Base-by-base conservation (phyloP, 2,329 filamentous ascomycete genomes). In the Zymoseptoria passerinii region DNA sequence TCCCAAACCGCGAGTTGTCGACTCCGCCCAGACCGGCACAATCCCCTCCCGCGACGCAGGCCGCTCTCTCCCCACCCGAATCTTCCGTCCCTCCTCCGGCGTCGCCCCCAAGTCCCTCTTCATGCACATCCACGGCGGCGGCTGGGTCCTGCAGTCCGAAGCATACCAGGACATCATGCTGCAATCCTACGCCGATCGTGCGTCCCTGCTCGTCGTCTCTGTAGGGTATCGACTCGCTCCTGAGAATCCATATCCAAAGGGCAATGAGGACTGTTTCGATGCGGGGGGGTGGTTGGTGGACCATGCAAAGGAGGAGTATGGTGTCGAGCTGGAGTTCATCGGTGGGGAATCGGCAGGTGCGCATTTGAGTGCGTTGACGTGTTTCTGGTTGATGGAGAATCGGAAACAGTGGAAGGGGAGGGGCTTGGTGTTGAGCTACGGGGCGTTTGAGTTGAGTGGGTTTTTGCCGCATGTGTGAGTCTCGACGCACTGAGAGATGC, bases 161-260 rank as follows among this genome's bases (percentile, higher is more conserved):
- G 60, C 64, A 51, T 72, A 73, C 56, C 77, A 80, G 61, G 80
- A 82, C 64, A 59, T 69, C 0, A 73, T 77, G 35, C 71, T 84
- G 9, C 75, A 79, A 55, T 73, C 73, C 61, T 77, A 80, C 68
- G 80, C 81, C 52, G 75, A 83, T 61, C 68, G 71, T 28, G 76
- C 73, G 52, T 71, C 78, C 44, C 58, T 83, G 2, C 77, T 77
- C 0, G 77, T 80, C 16, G 68, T 85, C 10, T 81, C 78, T 0
- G 76, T 84, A 6, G 83, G 82, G 1, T 86, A 86, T 67, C 75
- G 83, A 28, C 76, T 83, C 18, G 82, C 82, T 0, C 83, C 83
- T 0, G 82, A 86, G 66, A 59, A 84, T 63, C 80, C 81, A 0
- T 84, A 77, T 66, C 83, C 83, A 0, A 75, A 75, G 0, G 78